Percentiles rank a stretch among this genome's conserved stretches.
These are phyloP conservation scores for Lepiota brunneoincarnata DNA, from an alignment of 768 basidiomycete genomes.

Conservation along the genomic window DNA sequence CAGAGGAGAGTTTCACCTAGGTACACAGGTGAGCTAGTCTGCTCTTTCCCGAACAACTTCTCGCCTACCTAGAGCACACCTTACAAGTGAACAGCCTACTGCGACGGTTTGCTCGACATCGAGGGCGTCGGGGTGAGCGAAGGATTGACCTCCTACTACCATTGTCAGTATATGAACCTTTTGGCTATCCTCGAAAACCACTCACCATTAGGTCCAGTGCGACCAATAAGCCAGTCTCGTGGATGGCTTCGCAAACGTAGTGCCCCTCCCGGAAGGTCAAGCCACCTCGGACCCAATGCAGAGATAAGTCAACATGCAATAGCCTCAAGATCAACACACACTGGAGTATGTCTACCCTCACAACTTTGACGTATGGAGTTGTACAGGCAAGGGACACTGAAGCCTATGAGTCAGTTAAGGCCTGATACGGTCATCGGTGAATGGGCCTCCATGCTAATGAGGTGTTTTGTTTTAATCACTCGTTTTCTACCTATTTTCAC, in stretches of 20 bases:
- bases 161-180: slow-evolving; percentile 2
- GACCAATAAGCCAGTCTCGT: slow-evolving; percentile 90
- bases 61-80: slow-evolving; percentile 73
- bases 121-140: slow-evolving; percentile 70
- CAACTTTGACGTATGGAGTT: too few species aligned
- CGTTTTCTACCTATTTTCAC: too few species aligned
- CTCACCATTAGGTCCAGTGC: slow-evolving; percentile 91
- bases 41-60: background rate
- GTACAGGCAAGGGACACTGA: too few species aligned
- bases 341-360: too few species aligned
- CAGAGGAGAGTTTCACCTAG: slow-evolving; percentile 44
- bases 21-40: slow-evolving; percentile 7
- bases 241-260: slow-evolving; percentile 91
- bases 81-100: slow-evolving; percentile 82
- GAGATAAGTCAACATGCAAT: slow-evolving; percentile 5
- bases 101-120: slow-evolving; percentile 87
- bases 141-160: slow-evolving; percentile 89
- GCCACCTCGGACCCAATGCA: slow-evolving; percentile 79
- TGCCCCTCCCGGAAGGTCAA: slow-evolving; percentile 98
- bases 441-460: too few species aligned
- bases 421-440: too few species aligned
- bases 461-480: too few species aligned
- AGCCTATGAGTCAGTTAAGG: too few species aligned
- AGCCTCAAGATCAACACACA: slow-evolving; percentile 28
- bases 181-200: background rate